Conservation (phyloP, 495 filamentous ascomycete genomes). For the Neurospora sp. region DNA sequence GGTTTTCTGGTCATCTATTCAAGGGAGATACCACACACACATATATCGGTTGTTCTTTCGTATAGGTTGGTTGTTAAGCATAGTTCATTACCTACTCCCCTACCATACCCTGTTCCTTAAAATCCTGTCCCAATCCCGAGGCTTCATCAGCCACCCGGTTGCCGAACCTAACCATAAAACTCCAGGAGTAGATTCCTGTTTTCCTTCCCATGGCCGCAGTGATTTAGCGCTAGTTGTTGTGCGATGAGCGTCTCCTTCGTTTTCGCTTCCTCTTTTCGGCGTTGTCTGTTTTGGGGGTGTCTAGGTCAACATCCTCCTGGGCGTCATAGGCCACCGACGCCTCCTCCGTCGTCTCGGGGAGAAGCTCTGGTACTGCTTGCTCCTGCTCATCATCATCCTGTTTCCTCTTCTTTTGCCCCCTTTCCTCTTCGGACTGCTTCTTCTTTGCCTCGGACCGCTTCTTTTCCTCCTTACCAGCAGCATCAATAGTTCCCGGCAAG, state of each 20-base stretch:
- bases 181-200: neutral
- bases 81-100: neutral
- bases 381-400: neutral
- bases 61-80: neutral
- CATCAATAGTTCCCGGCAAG: conserved; percentile 23
- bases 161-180: neutral
- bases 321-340: neutral
- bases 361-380: neutral
- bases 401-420: neutral
- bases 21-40: neutral
- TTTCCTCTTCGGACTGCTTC: neutral
- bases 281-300: neutral
- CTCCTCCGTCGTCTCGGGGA: neutral
- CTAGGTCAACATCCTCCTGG: neutral
- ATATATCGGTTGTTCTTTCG: neutral
- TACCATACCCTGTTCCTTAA: neutral
- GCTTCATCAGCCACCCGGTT: neutral
- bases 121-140: neutral
- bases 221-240: neutral
- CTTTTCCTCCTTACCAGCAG: neutral
- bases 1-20: neutral
- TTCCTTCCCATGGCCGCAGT: neutral
- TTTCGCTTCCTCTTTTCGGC: neutral
- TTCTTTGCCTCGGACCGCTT: neutral
- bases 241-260: neutral